Base-by-base conservation (phyloP, 805 yeast species). In the Saturnispora mendoncae region DNA sequence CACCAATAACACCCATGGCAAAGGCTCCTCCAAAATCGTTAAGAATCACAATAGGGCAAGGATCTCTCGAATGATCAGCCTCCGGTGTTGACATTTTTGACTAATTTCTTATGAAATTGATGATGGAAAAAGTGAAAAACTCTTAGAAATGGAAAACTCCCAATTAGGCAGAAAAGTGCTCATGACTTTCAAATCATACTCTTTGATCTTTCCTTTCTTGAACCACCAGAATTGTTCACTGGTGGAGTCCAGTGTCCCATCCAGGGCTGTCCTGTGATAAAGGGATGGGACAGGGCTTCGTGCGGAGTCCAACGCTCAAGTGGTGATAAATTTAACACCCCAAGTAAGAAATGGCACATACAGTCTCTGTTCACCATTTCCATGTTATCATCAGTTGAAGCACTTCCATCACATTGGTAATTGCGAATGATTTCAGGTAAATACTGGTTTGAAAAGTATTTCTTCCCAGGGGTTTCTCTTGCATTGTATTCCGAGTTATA, bases 11-110 rank as follows among this genome's bases (percentile, higher is more conserved):
- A 68, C 99, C 99, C 97, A 92, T 90, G 57, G 97, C 80, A 58
- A 88, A 92, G 44, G 98, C 97, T 63, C 97, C 97, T 60, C 99
- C 99, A 56, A 92, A 92, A 70, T 92, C 99, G 66, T 81, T 90
- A 51, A 92, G 69, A 51, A 92, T 86, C 45, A 92, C 97, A 51
- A 90, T 74, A 43, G 99, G 99, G 68, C 99, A 92, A 54, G 99
- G 99, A 63, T 92, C 99, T 77, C 97, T 84, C 33, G 95, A 78
- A 66, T 92, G 97, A 68, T 92, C 98, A 42, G 95, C 95, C 51
- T 58, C 62, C 39, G 62, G 56, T 31, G 62, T 55, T 36, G 94
- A 82, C 88, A 83, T 81, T 24, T 27, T 60, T 44, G 27, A 23
- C 14, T 29, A 21, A 17, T 23, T 27, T 29, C n/a, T 19, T 20